Percentiles rank a stretch among this genome's conserved stretches.
phyloP scores from a whole-genome alignment of 805 yeast species.

The Lipomyces kockii region DNA sequence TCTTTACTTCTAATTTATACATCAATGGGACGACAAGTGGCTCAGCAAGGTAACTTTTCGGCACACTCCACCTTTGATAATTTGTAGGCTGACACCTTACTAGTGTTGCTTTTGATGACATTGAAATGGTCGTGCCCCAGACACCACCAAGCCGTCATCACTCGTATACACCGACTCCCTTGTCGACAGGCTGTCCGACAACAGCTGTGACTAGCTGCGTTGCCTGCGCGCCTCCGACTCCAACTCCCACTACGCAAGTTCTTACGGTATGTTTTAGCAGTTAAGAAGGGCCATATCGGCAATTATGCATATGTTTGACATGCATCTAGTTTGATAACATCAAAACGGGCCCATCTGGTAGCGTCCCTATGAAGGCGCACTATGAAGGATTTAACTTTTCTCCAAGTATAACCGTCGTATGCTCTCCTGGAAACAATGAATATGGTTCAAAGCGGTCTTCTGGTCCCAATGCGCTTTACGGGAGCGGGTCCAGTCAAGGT shows the following conservation, averaged over 20 bases:
- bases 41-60: slow-evolving; percentile 4
- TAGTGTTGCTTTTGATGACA: slow-evolving; percentile 12
- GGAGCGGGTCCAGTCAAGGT: neutral
- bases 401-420: slow-evolving; percentile 2
- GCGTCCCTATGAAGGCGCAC: slow-evolving; percentile 8
- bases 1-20: neutral
- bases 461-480: slow-evolving; percentile 7
- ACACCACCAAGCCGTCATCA: neutral
- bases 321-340: slow-evolving; percentile 9
- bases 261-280: slow-evolving; percentile 1
- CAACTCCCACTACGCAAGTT: slow-evolving; percentile 4
- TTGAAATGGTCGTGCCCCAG: slow-evolving; percentile 4
- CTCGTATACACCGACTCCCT: neutral
- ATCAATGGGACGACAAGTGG: neutral
- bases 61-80: neutral
- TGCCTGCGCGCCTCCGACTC: slow-evolving; percentile 11
- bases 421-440: slow-evolving; percentile 4
- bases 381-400: slow-evolving; percentile 10
- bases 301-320: neutral
- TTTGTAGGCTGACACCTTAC: slow-evolving; percentile 1
- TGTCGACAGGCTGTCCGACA: slow-evolving; percentile 6
- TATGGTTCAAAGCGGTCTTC: slow-evolving; percentile 14
- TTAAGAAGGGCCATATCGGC: neutral
- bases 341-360: slow-evolving; percentile 6
- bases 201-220: slow-evolving; percentile 8